phyloP scores from a whole-genome alignment of 2,329 filamentous ascomycete species.

The Pseudovirgaria hyperparasitica region DNA sequence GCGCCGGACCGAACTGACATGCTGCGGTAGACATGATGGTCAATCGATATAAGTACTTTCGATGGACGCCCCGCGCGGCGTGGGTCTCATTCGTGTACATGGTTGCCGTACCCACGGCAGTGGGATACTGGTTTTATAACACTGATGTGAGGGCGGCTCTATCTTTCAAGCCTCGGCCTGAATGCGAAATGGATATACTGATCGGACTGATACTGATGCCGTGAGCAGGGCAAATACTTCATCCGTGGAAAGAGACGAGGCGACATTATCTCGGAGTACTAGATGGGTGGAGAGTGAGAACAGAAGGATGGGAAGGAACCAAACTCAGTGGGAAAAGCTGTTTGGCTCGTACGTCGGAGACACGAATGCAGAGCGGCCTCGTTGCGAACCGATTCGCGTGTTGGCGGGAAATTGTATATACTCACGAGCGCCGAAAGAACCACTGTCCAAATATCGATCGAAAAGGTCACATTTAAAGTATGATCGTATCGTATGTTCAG shows the following conservation, averaged over 20 bases:
- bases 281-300: slow-evolving; percentile 10
- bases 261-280: slow-evolving; percentile 74
- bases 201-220: slow-evolving; percentile 8
- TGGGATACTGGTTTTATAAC: slow-evolving; percentile 62
- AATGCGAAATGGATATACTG: background rate
- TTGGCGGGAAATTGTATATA: too few species aligned
- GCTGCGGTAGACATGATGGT: slow-evolving; percentile 55
- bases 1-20: slow-evolving; percentile 5
- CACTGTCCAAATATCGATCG: too few species aligned
- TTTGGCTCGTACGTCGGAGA: too few species aligned
- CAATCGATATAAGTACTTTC: slow-evolving; percentile 88
- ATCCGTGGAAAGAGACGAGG: slow-evolving; percentile 79
- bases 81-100: slow-evolving; percentile 69
- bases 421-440: too few species aligned
- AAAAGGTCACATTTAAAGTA: too few species aligned
- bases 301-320: too few species aligned
- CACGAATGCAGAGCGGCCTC: too few species aligned
- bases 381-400: too few species aligned
- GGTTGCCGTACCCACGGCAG: slow-evolving; percentile 54
- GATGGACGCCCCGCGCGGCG: slow-evolving; percentile 78
- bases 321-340: too few species aligned
- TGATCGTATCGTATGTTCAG: too few species aligned
- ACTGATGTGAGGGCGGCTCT: slow-evolving; percentile 60
- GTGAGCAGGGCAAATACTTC: slow-evolving; percentile 67
- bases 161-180: background rate